Conservation (phyloP, 257 asterid species). For the Solanum megistacrolobum region DNA sequence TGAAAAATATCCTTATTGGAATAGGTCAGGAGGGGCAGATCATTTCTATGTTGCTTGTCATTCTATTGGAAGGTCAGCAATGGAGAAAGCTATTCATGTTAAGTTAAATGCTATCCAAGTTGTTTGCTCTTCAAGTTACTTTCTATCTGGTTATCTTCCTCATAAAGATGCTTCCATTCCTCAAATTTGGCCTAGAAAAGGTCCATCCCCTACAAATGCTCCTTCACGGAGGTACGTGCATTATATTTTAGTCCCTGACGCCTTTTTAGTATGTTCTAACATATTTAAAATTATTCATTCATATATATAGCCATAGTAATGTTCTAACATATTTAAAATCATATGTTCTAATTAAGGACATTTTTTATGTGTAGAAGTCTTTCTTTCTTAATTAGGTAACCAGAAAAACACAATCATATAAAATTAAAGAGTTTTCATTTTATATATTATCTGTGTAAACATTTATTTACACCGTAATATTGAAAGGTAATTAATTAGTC, state of each 20-base stretch:
- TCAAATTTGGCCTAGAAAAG: constrained; percentile 85
- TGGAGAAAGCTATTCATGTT: no score
- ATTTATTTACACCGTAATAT: not conserved
- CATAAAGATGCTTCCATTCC: constrained; percentile 89
- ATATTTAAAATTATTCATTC: not conserved
- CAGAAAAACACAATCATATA: not conserved
- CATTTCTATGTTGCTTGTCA: no score
- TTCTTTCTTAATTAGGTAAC: not conserved
- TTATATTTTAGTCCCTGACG: not conserved
- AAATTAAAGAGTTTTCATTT: not conserved
- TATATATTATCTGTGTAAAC: not conserved
- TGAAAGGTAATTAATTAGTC: not conserved
- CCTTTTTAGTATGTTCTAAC: not conserved
- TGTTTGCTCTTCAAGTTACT: constrained; percentile 88
- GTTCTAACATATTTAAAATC: not conserved
- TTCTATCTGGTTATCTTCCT: constrained; percentile 53
- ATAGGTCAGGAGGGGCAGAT: no score
- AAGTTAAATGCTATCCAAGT: not conserved
- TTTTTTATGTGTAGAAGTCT: not conserved
- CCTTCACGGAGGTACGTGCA: constrained; percentile 54
- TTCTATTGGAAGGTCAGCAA: no score
- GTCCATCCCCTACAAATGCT: constrained; percentile 15
- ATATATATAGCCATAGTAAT: not conserved
- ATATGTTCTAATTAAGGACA: not conserved
- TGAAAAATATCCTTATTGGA: no score